Base-by-base conservation (phyloP, 2,329 filamentous ascomycete species). In the Botrytis medusae region DNA sequence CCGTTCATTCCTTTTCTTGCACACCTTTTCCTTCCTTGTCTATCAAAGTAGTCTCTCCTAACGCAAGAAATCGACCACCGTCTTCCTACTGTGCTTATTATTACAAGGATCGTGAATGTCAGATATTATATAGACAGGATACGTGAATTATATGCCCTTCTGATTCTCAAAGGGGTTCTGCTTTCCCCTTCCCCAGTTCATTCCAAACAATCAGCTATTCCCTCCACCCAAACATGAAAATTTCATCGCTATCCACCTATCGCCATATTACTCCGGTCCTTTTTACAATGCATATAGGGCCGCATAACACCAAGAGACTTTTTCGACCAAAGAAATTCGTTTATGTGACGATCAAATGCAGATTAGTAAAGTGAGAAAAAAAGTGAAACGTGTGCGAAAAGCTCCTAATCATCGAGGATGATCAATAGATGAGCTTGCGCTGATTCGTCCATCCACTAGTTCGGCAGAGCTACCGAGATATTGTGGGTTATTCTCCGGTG, bases 381-480 rank as follows among this genome's bases (percentile, higher is more conserved):
- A 44, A 22, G 75, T 51, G 74, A 72, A 68, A 68, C 51, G 22
- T 68, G 14, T 42, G n/a, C 40, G 48, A 32, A 29, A 29, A 57
- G 48, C 48, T 14, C 42, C 40, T 18, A 6, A 57, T 68, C 65
- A 68, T 68, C 73, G 69, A 57, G 70, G 61, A n/a, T 77, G 48
- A 20, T 80, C 77, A 68, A 77, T 75, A 10, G 75, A 77, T 10
- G 76, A 77, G 34, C 74, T 73, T 6, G 76, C 40, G 20, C 76
- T 79, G 65, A 73, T 54, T 61, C 77, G 32, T 32, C 74, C 85
- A 69, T 87, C 84, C 3, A 91, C 84, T 25, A 91, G 82, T 79
- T 91, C 89, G 1, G 88, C 89, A 10, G 86, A 83, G 75, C 84
- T 86, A 32, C 86, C 87, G 2, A 89, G 79, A 37, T 88, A 82